Evolutionary conservation across 805 yeast species (phyloP), one percentile per base, ranked within the genome.

Genomic region (Nakazawaea peltata): DNA sequence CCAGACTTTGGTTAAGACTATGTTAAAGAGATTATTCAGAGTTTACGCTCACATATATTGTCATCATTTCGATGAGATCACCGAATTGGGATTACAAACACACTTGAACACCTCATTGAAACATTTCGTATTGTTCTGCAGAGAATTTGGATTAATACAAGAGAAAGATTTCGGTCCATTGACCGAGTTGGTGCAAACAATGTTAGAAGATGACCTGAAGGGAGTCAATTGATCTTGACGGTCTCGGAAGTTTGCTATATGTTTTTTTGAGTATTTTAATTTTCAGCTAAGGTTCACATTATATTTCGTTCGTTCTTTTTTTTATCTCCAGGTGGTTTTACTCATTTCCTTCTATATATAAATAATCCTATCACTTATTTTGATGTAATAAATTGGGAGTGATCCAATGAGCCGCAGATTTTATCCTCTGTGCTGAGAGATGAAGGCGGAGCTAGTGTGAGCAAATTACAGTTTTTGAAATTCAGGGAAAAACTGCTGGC

Each of bases 1-100:
- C 49, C 77, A 77, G 16, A 69, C 77, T 6, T 69, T 85, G 42
- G 83, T 86, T 29, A 81, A 78, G 49, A 88, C 94, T 14, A 85
- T 92, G 31, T 75, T 92, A 67, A 86, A 90, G 59, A 73, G 98
- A 45, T 65, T 92, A 33, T 92, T 88, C 59, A 71, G 98, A 54
- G 87, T 92, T 3, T 92, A 92, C 52, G 97, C 98, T 1, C 99
- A 92, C 59, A 84, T 92, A 29, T 92, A 92, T 58, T 92, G 98
- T 53, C 97, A 92, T 53, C 99, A 92, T 56, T 90, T 92, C 57
- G 95, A 87, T 53, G 96, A 90, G 57, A 83, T 92, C 39, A 74
- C 87, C 27, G 97, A 88, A 54, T 67, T 92, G 46, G 95, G 95
- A 2, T 64, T 90, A 48, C 96, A 88, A 55, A 82, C 94, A 10